Evolutionary conservation across 768 basidiomycete genomes (phyloP), one percentile per base, ranked within the genome.

Genomic region (Omphalotus guepiniiformis): DNA sequence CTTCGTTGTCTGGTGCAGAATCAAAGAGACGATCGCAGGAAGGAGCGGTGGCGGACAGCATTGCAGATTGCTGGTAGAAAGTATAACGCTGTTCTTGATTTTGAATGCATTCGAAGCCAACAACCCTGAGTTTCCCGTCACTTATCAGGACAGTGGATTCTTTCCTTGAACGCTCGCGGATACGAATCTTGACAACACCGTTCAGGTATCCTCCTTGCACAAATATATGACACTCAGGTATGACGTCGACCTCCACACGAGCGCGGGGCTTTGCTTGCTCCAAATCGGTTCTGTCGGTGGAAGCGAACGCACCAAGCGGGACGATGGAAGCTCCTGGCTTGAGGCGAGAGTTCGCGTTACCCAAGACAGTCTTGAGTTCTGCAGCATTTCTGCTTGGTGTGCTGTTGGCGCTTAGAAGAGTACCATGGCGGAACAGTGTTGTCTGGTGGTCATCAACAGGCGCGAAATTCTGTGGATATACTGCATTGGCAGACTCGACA

Each of bases 61-160:
- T 63, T 7, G 74, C 68, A 6, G 84, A 80, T 59, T 77, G 78
- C 55, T 92, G 89, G 60, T 88, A 94, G 64, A 96, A 95, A 11
- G 85, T 82, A 60, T 88, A 81, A 13, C 84, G 72, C n/a, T 76
- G 71, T 21, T 75, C 71, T 46, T 76, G 69, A 38, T 74, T 68
- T 0, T 76, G 69, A 35, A 81, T 73, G 35, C 79, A 82, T 67
- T 95, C 93, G 60, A 92, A 93, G 3, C 93, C 92, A 43, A 94
- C 75, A 18, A 93, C 72, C 49, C 91, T 73, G 26, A 94, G 63
- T 68, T 92, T 94, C 3, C 82, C 88, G 29, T 75, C 81, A 30
- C 82, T 82, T 12, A 95, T 63, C 54, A 81, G 68, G 3, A 91
- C 59, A n/a, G 78, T 69, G 2, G 74, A 61, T 47, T 79, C 78